Base-by-base conservation (phyloP, 2,329 filamentous ascomycete genomes). In the Epicoccum sorghinum region DNA sequence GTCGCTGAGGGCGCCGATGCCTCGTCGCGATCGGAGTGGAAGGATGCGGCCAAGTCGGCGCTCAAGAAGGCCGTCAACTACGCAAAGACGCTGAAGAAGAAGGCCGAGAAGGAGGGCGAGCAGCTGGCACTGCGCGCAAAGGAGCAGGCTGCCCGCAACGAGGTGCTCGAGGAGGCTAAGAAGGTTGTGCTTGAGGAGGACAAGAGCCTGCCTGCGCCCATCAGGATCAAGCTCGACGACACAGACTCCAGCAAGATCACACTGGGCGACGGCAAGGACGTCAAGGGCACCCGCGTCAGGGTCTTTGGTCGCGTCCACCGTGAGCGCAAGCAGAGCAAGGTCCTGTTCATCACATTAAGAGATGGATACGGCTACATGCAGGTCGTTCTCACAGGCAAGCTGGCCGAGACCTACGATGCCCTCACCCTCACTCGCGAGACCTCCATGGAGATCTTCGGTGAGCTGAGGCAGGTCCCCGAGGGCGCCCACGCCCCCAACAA, bases 351-450 rank as follows among this genome's bases (percentile, higher is more conserved):
- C 70, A 93, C 89, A n/a, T 80, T 96, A 60, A 83, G 87, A 59
- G 91, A 96, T 71, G 93, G 93, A 54, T 90, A 93, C 69, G 90
- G 89, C 48, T 87, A 88, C 69, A 82, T 98, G 74, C 92, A 96
- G 80, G 93, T 91, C 70, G 83, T 96, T 58, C 80, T 97, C 63
- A 84, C 86, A 3, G 92, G 92, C 52, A 83, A 91, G 59, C 83
- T 98, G 66, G 89, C 91, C 63, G 92, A 91, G 81, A 93, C 90
- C n/a, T 96, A 96, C 79, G 91, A 96, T 70, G 90, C 91, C 58
- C 80, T 96, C 65, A 92, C 89, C 23, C 84, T 97, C 65, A 90
- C 91, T 29, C 87, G 89, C 59, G 92, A 93, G 78, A 95, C 91
- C n/a, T 91, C 91, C 46, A 86, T 97, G 70, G 87, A 87, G 67